Base-by-base conservation (phyloP, 108 stramenopile genomes). In the Nitzschia sp. region DNA sequence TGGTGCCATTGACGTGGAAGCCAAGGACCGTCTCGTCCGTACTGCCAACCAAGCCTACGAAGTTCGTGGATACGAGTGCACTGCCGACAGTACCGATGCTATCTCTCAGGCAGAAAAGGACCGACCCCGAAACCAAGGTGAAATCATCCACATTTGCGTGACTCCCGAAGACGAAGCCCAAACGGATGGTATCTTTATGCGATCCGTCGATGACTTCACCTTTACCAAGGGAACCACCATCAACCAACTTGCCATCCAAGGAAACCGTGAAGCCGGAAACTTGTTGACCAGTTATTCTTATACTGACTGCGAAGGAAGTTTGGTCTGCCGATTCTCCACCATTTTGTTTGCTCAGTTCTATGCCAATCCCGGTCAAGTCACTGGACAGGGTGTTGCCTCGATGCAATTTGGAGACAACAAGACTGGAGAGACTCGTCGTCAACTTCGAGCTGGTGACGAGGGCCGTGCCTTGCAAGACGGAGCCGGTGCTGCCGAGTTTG, bases 341-440 rank as follows among this genome's bases (percentile, higher is more conserved):
- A 47, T 69, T 4, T 56, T 69, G 28, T 69, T 69, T 59, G 56
- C 68, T 24, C 31, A 32, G 15, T 57, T 69, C 55, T 69, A 46
- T 46, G 17, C 56, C 9, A 33, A 6, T 4, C 48, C 31, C 24
- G 70, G 70, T 17, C 26, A 28, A 2, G 60, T 71, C 17, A 23
- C 2, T 61, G 70, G 70, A 33, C 30, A 19, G 8, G 70, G 70
- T 24, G 29, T 29, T 2, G 70, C 70, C 21, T 33, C 58, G 0
- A 62, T 71, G 70, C 53, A 71, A 53, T 62, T 71, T 26, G 59
- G 59, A 35, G 42, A 58, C 31, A n/a, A n/a, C n/a, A n/a, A n/a
- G n/a, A n/a, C n/a, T n/a, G n/a, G n/a, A n/a, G n/a, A n/a, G n/a
- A 4, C 23, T 21, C 49, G 49, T 51, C 49, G 49, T 51, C 49